A percentile compares a stretch with the other conserved stretches of the same genome.
Evolutionary conservation across 257 asterid species (phyloP).

Genomic region (Petunia axillaris): DNA sequence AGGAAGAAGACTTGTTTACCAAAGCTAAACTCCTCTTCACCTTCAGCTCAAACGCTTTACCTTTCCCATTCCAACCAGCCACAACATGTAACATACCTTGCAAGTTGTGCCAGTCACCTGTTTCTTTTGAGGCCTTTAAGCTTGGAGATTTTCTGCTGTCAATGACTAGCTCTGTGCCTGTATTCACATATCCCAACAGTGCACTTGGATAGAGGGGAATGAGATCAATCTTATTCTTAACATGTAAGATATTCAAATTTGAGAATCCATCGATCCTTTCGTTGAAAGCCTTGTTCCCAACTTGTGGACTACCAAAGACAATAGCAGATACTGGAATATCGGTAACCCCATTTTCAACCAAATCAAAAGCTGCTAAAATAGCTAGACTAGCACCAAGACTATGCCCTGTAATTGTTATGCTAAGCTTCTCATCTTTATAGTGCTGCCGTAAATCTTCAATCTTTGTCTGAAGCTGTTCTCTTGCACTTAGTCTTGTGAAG

Average conservation of each 20-base stretch:
- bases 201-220: conserved; percentile 66
- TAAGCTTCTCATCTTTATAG: conserved; percentile 55
- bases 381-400: conserved; percentile 73
- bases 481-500: conserved; percentile 73
- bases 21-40: conserved; percentile 70
- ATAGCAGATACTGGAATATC: conserved; percentile 74
- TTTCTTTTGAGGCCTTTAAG: conserved; percentile 56
- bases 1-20: conserved; percentile 73
- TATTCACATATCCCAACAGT: conserved; percentile 53
- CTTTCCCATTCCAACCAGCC: conserved; percentile 82
- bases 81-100: conserved; percentile 84
- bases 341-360: conserved; percentile 65
- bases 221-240: conserved; percentile 70
- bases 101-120: conserved; percentile 87
- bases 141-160: conserved; percentile 71
- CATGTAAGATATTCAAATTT: conserved; percentile 67
- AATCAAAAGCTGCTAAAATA: conserved; percentile 66
- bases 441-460: conserved; percentile 38
- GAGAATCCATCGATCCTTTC: conserved; percentile 42
- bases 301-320: conserved; percentile 84
- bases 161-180: conserved; percentile 53
- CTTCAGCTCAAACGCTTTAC: conserved; percentile 59
- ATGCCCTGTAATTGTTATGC: conserved; percentile 76
- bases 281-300: conserved; percentile 64
- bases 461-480: conserved; percentile 55